Evolutionary conservation across 1,139 yeast genomes (phyloP).

Genomic region (Wickerhamomyces sp.): DNA sequence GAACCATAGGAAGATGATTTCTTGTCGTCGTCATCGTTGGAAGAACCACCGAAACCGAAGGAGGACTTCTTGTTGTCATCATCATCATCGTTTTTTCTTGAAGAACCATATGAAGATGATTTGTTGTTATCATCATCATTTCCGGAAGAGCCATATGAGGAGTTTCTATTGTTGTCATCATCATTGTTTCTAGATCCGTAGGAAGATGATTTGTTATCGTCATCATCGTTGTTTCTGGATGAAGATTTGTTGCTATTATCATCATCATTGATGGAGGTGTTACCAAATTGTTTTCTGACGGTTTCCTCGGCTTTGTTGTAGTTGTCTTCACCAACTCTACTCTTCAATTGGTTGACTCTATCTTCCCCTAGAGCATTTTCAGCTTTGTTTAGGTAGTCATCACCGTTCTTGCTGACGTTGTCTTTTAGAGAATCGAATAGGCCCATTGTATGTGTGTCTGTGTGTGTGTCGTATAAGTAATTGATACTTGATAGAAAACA

Average conservation of each 20-base stretch:
- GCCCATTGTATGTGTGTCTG: constrained; percentile 31
- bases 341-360: constrained; percentile 18
- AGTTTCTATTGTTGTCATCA: constrained; percentile 5
- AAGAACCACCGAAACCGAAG: constrained; percentile 21
- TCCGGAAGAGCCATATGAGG: constrained; percentile 16
- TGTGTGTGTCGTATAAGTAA: no score
- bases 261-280: constrained; percentile 18
- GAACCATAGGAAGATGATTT: constrained; percentile 14
- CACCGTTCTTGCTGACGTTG: constrained; percentile 7
- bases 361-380: constrained; percentile 22
- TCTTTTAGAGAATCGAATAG: constrained; percentile 23
- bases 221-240: constrained; percentile 1
- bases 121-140: constrained; percentile 9
- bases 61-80: constrained; percentile 21
- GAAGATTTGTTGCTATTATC: constrained; percentile 5
- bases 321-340: constrained; percentile 23
- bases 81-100: constrained; percentile 3
- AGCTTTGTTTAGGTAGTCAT: constrained; percentile 20
- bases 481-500: no score
- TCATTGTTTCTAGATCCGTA: not conserved
- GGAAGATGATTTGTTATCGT: constrained; percentile 13
- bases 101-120: constrained; percentile 3
- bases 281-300: constrained; percentile 22
- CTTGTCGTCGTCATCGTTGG: constrained; percentile 17
- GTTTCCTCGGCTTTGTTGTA: constrained; percentile 21